These are phyloP conservation scores for Neodidymelliopsis sp. DNA, from an alignment of 2,329 filamentous ascomycete species.

Conservation along the genomic window DNA sequence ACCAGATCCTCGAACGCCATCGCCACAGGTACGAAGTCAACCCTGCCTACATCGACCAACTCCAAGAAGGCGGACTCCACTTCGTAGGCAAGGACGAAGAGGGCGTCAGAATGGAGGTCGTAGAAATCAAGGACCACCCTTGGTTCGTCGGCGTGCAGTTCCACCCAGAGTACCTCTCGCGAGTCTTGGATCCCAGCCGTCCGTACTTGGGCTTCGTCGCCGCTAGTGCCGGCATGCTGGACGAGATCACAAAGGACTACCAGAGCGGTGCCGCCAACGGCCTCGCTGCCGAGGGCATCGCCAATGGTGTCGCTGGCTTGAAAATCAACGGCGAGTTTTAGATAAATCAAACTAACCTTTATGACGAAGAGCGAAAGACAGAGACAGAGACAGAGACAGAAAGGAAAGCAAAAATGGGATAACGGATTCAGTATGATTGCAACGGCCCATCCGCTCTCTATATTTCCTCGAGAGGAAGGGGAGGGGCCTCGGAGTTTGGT, in stretches of 20 bases:
- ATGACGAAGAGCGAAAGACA: neutral
- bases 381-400: neutral
- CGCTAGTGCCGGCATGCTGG: constrained; percentile 73
- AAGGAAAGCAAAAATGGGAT: neutral
- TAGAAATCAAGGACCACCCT: constrained; percentile 83
- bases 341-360: too few species aligned
- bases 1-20: constrained; percentile 71
- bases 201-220: constrained; percentile 87
- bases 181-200: constrained; percentile 75
- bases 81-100: constrained; percentile 83
- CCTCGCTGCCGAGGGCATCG: constrained; percentile 26
- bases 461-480: too few species aligned
- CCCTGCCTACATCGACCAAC: constrained; percentile 73
- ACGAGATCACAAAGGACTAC: constrained; percentile 51
- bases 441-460: too few species aligned
- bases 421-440: too few species aligned
- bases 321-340: constrained; percentile 32
- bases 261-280: constrained; percentile 25
- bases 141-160: constrained; percentile 89
- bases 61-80: constrained; percentile 73
- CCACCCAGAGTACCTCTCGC: constrained; percentile 84
- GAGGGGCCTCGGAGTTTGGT: constrained; percentile 1
- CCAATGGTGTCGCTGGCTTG: constrained; percentile 34
- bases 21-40: constrained; percentile 93
- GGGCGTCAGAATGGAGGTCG: constrained; percentile 80